Conservation (phyloP, 257 asterid genomes). For the Solanum chilense region DNA sequence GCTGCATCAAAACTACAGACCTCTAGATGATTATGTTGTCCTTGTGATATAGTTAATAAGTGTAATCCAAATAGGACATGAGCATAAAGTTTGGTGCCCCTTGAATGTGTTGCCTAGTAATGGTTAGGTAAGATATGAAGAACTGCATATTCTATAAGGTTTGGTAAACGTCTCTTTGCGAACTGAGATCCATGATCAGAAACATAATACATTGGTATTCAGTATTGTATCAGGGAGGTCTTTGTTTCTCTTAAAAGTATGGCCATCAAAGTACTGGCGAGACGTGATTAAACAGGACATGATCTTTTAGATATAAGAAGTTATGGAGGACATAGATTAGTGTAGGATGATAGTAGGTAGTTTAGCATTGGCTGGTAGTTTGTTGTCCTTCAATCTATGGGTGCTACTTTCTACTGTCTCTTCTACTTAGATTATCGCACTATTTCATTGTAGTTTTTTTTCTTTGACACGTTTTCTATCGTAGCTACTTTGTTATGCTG, state of each 20-base stretch:
- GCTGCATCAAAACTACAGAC: constrained; percentile 52
- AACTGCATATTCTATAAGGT: background rate
- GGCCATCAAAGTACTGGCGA: background rate
- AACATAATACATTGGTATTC: background rate
- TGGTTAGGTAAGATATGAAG: background rate
- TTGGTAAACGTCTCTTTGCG: background rate
- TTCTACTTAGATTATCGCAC: background rate
- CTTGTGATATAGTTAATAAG: background rate
- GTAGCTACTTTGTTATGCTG: background rate
- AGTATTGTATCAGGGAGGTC: background rate
- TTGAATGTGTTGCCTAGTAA: background rate
- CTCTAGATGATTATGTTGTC: background rate
- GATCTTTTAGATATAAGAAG: background rate
- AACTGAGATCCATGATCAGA: background rate
- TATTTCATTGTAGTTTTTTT: background rate
- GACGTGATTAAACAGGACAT: background rate
- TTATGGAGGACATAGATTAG: background rate
- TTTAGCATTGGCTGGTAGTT: background rate
- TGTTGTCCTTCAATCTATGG: background rate
- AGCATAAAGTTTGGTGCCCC: background rate
- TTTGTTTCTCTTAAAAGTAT: background rate
- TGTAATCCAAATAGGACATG: background rate
- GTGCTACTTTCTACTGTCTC: background rate
- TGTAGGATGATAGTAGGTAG: background rate
- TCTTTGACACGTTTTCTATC: background rate